A percentile compares a stretch with the other conserved stretches of the same genome.
Conservation (phyloP, 2,329 filamentous ascomycete genomes). For the Scortechinia acanthostroma region DNA sequence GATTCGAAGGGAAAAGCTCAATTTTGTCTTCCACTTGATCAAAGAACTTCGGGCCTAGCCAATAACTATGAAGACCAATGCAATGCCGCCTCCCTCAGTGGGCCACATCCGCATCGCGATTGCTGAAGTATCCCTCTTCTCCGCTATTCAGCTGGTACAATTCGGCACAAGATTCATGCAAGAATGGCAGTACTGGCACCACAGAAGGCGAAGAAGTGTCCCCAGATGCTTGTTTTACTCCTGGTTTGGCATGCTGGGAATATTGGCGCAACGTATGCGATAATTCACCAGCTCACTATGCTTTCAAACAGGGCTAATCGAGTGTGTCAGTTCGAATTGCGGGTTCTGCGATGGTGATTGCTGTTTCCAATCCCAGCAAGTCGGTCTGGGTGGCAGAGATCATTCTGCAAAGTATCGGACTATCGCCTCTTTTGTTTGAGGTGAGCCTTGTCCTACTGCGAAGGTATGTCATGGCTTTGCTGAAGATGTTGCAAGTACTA, state of each 20-base stretch:
- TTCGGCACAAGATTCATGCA: neutral
- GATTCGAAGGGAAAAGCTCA: too few species aligned
- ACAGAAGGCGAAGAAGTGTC: neutral
- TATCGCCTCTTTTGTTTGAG: neutral
- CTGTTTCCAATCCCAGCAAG: neutral
- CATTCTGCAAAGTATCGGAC: neutral
- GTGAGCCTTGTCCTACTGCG: neutral
- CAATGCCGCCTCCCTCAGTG: too few species aligned
- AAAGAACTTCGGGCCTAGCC: too few species aligned
- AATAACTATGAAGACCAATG: too few species aligned
- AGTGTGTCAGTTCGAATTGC: neutral
- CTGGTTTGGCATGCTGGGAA: neutral
- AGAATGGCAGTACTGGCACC: conserved; percentile 1
- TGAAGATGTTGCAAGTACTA: neutral
- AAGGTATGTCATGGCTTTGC: neutral
- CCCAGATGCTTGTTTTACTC: neutral
- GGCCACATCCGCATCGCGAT: neutral
- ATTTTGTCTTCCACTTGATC: too few species aligned
- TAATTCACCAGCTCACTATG: too few species aligned
- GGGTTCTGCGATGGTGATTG: neutral
- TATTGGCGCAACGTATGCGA: neutral
- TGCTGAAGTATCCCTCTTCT: neutral
- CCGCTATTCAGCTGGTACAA: neutral
- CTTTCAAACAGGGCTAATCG: too few species aligned
- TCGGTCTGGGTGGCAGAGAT: neutral